Conservation (phyloP, 176 grass and related monocot genomes). For the Dendrocalamus sinicus region DNA sequence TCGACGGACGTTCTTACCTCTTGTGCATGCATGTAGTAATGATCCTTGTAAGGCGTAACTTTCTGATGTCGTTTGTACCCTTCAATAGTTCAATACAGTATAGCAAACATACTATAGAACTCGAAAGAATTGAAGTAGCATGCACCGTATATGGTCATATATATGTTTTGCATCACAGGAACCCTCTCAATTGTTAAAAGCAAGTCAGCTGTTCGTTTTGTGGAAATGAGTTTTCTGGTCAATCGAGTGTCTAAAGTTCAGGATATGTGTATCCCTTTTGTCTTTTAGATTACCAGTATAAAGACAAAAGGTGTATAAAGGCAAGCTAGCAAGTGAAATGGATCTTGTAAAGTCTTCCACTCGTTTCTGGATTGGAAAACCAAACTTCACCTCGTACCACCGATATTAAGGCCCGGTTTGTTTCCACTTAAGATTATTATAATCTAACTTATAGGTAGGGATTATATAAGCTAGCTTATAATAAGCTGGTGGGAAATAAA, state of each 20-base stretch:
- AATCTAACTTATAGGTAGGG: too few species aligned
- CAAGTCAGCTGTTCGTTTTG: neutral
- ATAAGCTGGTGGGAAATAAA: too few species aligned
- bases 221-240: neutral
- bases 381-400: neutral
- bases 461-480: too few species aligned
- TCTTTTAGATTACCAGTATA: neutral
- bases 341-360: neutral
- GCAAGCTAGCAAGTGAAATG: neutral
- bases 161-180: neutral
- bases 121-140: neutral
- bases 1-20: neutral
- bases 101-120: neutral
- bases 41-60: neutral
- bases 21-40: slow-evolving; percentile 42
- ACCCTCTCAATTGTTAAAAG: neutral
- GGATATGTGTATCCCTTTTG: neutral
- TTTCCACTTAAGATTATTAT: too few species aligned
- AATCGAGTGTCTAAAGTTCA: neutral
- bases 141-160: neutral
- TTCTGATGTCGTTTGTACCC: neutral
- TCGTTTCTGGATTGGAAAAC: slow-evolving; percentile 1
- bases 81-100: neutral
- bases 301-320: neutral
- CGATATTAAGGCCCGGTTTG: neutral